Evolutionary conservation across 495 filamentous ascomycete genomes (phyloP).

Genomic region (Penicillium verhagenii): DNA sequence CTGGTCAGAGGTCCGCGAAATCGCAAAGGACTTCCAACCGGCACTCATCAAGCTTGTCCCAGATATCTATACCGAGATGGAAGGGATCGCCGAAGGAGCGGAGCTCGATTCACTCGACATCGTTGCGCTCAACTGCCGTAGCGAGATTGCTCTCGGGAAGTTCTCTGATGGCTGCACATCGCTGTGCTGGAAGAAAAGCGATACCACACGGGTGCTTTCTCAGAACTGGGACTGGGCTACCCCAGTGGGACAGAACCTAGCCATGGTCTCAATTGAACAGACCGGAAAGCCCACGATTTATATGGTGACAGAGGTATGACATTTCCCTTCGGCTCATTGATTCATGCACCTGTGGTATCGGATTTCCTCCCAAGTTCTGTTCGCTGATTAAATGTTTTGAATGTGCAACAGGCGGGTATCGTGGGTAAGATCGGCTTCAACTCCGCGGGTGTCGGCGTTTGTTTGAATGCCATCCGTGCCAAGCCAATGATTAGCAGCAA

Average conservation of each 20-base stretch:
- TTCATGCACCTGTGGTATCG: too few species aligned
- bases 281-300: constrained; percentile 46
- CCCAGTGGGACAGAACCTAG: constrained; percentile 51
- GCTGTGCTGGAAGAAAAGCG: constrained; percentile 49
- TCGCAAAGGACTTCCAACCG: constrained; percentile 46
- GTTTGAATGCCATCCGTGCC: constrained; percentile 65
- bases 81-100: constrained; percentile 61
- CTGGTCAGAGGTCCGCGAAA: constrained; percentile 48
- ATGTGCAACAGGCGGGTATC: constrained; percentile 55
- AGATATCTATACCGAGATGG: constrained; percentile 51
- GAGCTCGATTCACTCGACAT: constrained; percentile 53
- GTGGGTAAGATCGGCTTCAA: constrained; percentile 72
- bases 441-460: constrained; percentile 59
- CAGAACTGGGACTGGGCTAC: constrained; percentile 70
- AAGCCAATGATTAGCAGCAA: constrained; percentile 52
- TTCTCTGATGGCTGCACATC: constrained; percentile 66
- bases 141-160: constrained; percentile 63
- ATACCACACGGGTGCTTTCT: constrained; percentile 43
- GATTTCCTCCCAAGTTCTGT: too few species aligned
- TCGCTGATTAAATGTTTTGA: too few species aligned
- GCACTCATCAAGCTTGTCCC: constrained; percentile 40
- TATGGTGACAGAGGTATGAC: constrained; percentile 44
- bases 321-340: too few species aligned
- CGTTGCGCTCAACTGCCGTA: constrained; percentile 64
- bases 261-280: constrained; percentile 53